Evolutionary conservation across 768 basidiomycete species (phyloP).

Genomic region (Cystobasidium onofrii): DNA sequence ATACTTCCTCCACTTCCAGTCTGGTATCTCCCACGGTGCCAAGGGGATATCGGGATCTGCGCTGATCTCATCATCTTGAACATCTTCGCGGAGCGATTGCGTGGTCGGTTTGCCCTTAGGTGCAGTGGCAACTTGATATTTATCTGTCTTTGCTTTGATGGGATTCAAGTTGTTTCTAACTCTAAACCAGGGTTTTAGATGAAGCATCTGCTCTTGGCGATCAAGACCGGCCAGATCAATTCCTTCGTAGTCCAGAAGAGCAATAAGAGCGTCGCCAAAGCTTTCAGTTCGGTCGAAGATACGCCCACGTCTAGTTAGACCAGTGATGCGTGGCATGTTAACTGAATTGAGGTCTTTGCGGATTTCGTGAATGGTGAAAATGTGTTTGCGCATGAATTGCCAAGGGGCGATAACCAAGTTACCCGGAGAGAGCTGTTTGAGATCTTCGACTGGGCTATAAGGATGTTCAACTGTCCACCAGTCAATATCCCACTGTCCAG

Average conservation of each 20-base stretch:
- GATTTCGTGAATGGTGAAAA: constrained; percentile 27
- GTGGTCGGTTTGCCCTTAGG: not conserved
- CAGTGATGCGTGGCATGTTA: constrained; percentile 29
- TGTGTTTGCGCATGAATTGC: constrained; percentile 31
- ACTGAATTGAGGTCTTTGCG: constrained; percentile 14
- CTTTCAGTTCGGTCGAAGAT: constrained; percentile 10
- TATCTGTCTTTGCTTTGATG: constrained; percentile 11
- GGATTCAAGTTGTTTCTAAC: constrained; percentile 26
- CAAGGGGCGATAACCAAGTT: constrained; percentile 26
- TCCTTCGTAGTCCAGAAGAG: constrained; percentile 15
- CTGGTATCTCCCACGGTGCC: constrained; percentile 22
- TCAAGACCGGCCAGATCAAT: constrained; percentile 10
- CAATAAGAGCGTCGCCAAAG: constrained; percentile 28
- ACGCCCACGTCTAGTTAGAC: constrained; percentile 12
- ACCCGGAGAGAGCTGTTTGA: constrained; percentile 8
- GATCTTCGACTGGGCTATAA: not conserved
- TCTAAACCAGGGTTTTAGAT: constrained; percentile 24
- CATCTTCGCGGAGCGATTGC: not conserved
- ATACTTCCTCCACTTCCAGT: constrained; percentile 30
- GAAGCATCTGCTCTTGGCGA: constrained; percentile 19
- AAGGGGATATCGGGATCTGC: constrained; percentile 1
- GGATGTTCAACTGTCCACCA: constrained; percentile 19
- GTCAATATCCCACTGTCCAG: constrained; percentile 41
- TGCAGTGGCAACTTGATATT: not conserved
- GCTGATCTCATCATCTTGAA: not conserved